Evolutionary conservation across 495 filamentous ascomycete genomes (phyloP).

Genomic region (Hypoxylon rickii): DNA sequence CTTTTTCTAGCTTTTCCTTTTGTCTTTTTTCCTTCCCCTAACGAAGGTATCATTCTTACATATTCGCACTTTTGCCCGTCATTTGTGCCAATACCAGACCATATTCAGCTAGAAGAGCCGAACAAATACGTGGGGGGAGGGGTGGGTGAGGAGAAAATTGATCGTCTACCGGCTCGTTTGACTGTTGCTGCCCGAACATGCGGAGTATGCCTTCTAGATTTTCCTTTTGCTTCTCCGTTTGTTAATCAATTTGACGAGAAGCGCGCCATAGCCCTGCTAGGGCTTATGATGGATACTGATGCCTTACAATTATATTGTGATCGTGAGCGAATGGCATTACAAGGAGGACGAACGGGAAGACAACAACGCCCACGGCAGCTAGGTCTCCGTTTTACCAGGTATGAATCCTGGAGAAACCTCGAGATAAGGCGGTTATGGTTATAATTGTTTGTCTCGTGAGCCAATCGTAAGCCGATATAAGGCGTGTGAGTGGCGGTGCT

Average conservation of each 20-base stretch:
- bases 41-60: conserved; percentile 5
- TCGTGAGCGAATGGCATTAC: background rate
- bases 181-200: conserved; percentile 54
- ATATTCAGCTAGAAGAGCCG: conserved; percentile 7
- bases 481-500: conserved; percentile 29
- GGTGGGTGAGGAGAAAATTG: conserved; percentile 21
- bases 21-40: too few species aligned
- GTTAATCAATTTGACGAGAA: conserved; percentile 34
- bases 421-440: background rate
- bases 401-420: background rate
- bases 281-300: conserved; percentile 9
- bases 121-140: conserved; percentile 20
- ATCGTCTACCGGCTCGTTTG: conserved; percentile 45
- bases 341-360: background rate
- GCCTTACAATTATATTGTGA: conserved; percentile 6
- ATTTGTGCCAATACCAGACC: conserved; percentile 13
- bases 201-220: conserved; percentile 30
- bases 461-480: conserved; percentile 16
- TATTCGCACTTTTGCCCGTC: conserved; percentile 2
- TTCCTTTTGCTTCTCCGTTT: conserved; percentile 35
- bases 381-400: background rate
- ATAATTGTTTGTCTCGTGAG: conserved; percentile 12
- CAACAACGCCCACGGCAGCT: background rate
- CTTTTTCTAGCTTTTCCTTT: too few species aligned
- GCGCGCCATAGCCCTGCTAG: conserved; percentile 14